phyloP scores from a whole-genome alignment of 2,329 filamentous ascomycete species.

The Colletotrichum siamense region DNA sequence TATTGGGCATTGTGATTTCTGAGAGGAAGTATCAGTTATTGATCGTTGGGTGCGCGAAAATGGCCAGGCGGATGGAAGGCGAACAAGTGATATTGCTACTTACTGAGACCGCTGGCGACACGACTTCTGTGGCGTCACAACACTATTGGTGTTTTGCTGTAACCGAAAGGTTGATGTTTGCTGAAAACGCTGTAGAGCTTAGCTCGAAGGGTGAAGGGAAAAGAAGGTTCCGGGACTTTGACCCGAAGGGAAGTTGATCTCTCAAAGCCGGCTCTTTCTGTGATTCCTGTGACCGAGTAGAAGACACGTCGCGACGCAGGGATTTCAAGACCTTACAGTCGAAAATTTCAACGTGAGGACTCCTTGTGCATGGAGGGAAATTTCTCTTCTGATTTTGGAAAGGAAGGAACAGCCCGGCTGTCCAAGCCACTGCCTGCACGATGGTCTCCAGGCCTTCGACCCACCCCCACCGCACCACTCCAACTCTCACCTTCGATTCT shows the following conservation, averaged over 20 bases:
- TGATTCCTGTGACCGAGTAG: fast-evolving
- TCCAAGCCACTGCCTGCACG: background rate
- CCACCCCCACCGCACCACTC: too few species aligned
- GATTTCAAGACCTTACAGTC: fast-evolving
- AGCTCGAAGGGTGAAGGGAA: fast-evolving
- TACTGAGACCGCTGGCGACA: background rate
- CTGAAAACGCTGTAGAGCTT: fast-evolving
- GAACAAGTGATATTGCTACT: background rate
- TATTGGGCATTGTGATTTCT: background rate
- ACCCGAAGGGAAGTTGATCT: fast-evolving
- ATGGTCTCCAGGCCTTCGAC: too few species aligned
- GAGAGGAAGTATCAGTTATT: fast-evolving
- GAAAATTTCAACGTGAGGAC: background rate
- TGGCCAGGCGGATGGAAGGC: background rate
- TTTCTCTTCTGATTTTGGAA: background rate
- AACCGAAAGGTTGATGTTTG: fast-evolving
- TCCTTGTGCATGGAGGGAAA: too few species aligned
- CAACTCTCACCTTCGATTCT: background rate
- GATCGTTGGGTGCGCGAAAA: fast-evolving
- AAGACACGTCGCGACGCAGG: fast-evolving
- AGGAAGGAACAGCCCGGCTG: background rate
- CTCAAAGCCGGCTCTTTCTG: background rate
- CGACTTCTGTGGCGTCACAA: fast-evolving
- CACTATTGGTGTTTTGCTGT: background rate
- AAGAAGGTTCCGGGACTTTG: background rate